Base-by-base conservation (phyloP, 176 grass and related monocot genomes). In the Oryza officinalis region DNA sequence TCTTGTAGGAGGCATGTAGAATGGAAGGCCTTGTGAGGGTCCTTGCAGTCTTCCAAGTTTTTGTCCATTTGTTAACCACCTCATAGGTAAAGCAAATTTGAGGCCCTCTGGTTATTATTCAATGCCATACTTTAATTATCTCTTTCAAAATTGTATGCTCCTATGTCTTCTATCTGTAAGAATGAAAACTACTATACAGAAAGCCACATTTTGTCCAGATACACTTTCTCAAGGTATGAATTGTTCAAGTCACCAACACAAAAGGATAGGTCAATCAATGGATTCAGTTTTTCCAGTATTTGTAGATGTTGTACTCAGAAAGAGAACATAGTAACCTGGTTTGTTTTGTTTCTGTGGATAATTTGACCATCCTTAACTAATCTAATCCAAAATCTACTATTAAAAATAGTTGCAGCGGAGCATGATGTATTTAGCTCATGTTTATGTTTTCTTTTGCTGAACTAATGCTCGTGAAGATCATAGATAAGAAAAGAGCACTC, bases 151-250 rank as follows among this genome's bases (percentile, higher is more conserved):
- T 9, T 69, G 38, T 60, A 82, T 64, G 67, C 37, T 37, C 46
- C 32, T 77, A 43, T 83, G 1, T 63, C 2, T 90, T 90, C 41
- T 87, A 82, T 86, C 79, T 63, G 63, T 67, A 83, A 74, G 68
- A 74, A 68, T 18, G 10, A n/a, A 44, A 38, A 70, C 22, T 14
- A 27, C 13, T 60, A 75, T 14, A 61, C 33, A 30, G 40, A 72
- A 72, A 61, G 2, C 15, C 71, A 43, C 37, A 37, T 20, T 50
- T 27, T 54, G 17, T 72, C 52, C 18, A 76, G 65, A 65, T 76
- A 81, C n/a, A 71, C 27, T 52, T 81, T 7, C 2, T 33, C 27
- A 18, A 54, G 30, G 69, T 26, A 71, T 81, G 70, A 60, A 67
- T 3, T 75, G 45, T 67, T 40, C 2, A 83, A 31, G 35, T 60